These are phyloP conservation scores for Taphrina pruni DNA, from an alignment of 1,139 yeast genomes.

Conservation along the genomic window DNA sequence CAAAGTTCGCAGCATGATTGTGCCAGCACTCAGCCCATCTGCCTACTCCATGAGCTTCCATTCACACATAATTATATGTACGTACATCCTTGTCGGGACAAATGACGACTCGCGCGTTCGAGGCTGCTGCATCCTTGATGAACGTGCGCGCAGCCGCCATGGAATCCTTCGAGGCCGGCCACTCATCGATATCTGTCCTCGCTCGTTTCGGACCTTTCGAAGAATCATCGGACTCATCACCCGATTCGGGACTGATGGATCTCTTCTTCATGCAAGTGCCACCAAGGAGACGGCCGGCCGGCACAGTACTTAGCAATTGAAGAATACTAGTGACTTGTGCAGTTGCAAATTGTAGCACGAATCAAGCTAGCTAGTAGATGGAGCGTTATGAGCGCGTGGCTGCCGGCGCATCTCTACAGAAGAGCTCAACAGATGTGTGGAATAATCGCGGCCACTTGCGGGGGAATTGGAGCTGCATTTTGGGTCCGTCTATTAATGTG, in stretches of 20 bases:
- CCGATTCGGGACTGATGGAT: constrained; percentile 1
- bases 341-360: no score
- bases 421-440: no score
- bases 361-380: no score
- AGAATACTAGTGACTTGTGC: no score
- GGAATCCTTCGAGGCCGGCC: constrained; percentile 31
- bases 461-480: no score
- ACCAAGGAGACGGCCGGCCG: no score
- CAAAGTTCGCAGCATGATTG: constrained; percentile 31
- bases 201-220: constrained; percentile 19
- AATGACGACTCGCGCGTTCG: constrained; percentile 23
- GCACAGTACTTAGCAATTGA: no score
- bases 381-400: no score
- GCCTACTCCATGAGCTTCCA: constrained; percentile 7
- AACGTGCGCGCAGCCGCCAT: constrained; percentile 23
- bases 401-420: no score
- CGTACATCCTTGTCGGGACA: constrained; percentile 38
- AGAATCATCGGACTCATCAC: constrained; percentile 22
- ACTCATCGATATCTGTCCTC: constrained; percentile 25
- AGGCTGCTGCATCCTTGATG: constrained; percentile 7
- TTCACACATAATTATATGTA: background rate
- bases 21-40: constrained; percentile 35
- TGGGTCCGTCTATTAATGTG: no score
- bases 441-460: no score
- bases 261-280: constrained; percentile 2